Percentiles rank a stretch among this genome's conserved stretches.
phyloP scores from a whole-genome alignment of 2,329 filamentous ascomycete species.

The Neopestalotiopsis sp. region DNA sequence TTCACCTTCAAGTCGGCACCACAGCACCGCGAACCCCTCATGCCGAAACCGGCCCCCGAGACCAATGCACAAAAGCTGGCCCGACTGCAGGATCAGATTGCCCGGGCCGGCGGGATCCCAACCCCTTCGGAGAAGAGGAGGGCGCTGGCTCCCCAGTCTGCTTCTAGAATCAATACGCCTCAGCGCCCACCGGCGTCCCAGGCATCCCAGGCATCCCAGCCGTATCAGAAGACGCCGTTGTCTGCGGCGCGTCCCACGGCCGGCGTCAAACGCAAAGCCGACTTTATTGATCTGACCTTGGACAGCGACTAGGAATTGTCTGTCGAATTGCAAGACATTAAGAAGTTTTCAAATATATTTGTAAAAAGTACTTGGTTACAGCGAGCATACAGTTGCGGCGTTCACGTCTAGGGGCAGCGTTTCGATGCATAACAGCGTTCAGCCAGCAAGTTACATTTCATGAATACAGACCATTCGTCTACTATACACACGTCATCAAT shows the following conservation, averaged over 20 bases:
- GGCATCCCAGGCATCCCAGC: background rate
- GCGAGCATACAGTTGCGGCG: background rate
- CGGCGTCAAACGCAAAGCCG: slow-evolving; percentile 24
- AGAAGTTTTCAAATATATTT: background rate
- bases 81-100: background rate
- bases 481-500: background rate
- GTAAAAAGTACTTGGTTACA: background rate
- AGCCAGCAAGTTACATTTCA: background rate
- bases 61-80: background rate
- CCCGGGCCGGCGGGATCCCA: background rate
- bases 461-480: background rate
- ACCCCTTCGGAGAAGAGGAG: background rate
- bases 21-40: background rate
- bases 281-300: slow-evolving; percentile 27
- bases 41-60: background rate
- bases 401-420: background rate
- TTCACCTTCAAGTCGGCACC: background rate
- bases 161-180: background rate
- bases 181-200: background rate
- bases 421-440: background rate
- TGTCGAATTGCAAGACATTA: too few species aligned
- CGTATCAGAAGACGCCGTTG: background rate
- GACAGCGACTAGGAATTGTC: slow-evolving; percentile 15
- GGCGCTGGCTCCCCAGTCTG: background rate
- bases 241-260: slow-evolving; percentile 3